These are phyloP conservation scores for Wickerhamomyces alni DNA, from an alignment of 805 yeast species.

Conservation along the genomic window DNA sequence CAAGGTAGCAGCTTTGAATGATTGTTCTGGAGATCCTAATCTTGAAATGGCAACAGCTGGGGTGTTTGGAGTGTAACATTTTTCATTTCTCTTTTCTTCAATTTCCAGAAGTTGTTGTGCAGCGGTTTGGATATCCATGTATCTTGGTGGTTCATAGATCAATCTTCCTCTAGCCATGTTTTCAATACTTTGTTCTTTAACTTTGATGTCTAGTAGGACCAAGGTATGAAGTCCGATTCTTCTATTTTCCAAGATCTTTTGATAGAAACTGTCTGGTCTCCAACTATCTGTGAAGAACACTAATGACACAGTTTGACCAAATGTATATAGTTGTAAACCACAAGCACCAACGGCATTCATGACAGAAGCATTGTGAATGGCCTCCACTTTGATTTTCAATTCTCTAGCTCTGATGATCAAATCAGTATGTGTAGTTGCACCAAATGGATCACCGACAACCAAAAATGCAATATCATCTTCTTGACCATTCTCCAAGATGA, in stretches of 20 bases:
- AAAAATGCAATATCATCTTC: slow-evolving; percentile 84
- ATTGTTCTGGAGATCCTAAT: slow-evolving; percentile 80
- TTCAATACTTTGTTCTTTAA: slow-evolving; percentile 92
- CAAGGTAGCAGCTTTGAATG: slow-evolving; percentile 80
- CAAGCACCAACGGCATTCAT: slow-evolving; percentile 99
- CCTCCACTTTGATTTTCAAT: slow-evolving; percentile 67
- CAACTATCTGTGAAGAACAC: slow-evolving; percentile 93
- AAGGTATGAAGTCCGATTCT: slow-evolving; percentile 88
- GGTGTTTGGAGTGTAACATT: slow-evolving; percentile 78
- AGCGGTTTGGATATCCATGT: slow-evolving; percentile 88
- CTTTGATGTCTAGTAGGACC: slow-evolving; percentile 85
- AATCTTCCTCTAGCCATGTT: slow-evolving; percentile 89
- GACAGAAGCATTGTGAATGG: slow-evolving; percentile 91
- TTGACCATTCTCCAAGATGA: slow-evolving; percentile 70
- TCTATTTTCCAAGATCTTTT: slow-evolving; percentile 84
- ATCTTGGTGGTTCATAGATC: slow-evolving; percentile 94
- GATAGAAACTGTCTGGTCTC: slow-evolving; percentile 95
- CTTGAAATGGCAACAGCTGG: slow-evolving; percentile 94
- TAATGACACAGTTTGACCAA: slow-evolving; percentile 95
- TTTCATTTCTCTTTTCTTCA: slow-evolving; percentile 69
- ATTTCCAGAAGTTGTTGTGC: slow-evolving; percentile 83
- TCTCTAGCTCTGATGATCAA: slow-evolving; percentile 88
- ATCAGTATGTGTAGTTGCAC: slow-evolving; percentile 98
- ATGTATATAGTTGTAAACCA: slow-evolving; percentile 89
- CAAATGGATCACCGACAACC: slow-evolving; percentile 97